phyloP scores from a whole-genome alignment of 441 rosid genomes.

The Hura crepitans region DNA sequence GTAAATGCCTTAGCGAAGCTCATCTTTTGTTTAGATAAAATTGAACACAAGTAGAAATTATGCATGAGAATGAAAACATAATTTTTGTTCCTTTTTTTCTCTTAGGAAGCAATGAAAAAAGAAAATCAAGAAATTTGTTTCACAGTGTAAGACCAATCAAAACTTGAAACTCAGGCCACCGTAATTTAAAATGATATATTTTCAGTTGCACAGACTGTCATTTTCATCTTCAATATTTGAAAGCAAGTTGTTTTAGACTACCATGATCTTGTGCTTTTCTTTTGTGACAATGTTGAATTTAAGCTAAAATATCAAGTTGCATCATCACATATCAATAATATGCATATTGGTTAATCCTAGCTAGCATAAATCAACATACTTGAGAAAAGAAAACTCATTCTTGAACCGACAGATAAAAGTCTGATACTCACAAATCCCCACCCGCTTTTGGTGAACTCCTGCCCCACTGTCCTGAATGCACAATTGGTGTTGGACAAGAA shows the following conservation, averaged over 20 bases:
- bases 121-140: too few relatives aligned
- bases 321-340: background rate
- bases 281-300: background rate
- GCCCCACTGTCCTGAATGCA: slow-evolving; percentile 68
- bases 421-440: slow-evolving; percentile 89
- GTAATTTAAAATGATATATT: background rate
- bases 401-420: background rate
- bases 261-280: background rate
- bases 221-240: background rate
- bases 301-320: background rate
- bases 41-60: background rate
- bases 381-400: background rate
- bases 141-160: background rate
- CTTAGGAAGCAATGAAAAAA: background rate
- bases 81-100: background rate
- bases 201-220: background rate
- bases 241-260: too few relatives aligned
- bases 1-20: background rate
- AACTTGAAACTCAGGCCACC: background rate
- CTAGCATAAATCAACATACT: background rate
- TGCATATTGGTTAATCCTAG: background rate
- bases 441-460: slow-evolving; percentile 83
- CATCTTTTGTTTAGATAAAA: background rate
- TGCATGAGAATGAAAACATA: background rate
- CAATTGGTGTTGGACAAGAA: slow-evolving; percentile 67